Percentiles rank a stretch among this genome's conserved stretches.
Conservation (phyloP, 805 yeast genomes). For the Tanozyma kutaoensis region DNA sequence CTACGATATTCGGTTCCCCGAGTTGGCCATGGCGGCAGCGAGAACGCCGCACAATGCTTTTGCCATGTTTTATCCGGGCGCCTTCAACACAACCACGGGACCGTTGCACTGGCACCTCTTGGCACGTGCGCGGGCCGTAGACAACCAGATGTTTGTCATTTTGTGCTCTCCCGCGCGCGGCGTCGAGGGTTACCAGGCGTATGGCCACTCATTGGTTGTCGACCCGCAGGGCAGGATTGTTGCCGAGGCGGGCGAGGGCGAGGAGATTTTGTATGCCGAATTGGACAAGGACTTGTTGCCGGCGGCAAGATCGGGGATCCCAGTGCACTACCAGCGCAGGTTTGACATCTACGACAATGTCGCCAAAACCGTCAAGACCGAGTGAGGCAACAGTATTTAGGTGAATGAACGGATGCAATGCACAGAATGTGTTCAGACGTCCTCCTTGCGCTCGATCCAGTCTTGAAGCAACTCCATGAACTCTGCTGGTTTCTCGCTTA, state of each 20-base stretch:
- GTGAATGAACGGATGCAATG: no score
- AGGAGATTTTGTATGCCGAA: constrained; percentile 63
- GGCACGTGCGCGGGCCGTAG: constrained; percentile 64
- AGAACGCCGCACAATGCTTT: constrained; percentile 47
- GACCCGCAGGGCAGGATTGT: constrained; percentile 49
- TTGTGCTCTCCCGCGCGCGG: constrained; percentile 87
- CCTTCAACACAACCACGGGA: constrained; percentile 75
- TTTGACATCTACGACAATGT: constrained; percentile 47
- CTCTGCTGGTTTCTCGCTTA: constrained; percentile 73
- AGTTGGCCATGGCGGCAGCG: constrained; percentile 57
- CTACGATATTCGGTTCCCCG: constrained; percentile 74
- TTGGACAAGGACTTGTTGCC: constrained; percentile 49
- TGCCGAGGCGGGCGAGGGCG: constrained; percentile 68
- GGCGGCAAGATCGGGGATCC: constrained; percentile 51
- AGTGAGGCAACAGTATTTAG: no score
- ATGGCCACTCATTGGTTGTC: constrained; percentile 54
- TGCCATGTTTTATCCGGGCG: constrained; percentile 75
- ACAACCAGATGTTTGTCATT: constrained; percentile 43
- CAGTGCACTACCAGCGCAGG: constrained; percentile 58
- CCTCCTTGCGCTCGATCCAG: constrained; percentile 41
- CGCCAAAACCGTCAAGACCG: constrained; percentile 4
- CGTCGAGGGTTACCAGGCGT: constrained; percentile 45
- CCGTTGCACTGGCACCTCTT: constrained; percentile 74
- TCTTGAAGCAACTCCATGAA: constrained; percentile 51
- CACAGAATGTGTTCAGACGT: no score